A percentile compares a stretch with the other conserved stretches of the same genome.
These are phyloP conservation scores for Petunia hybrid DNA, from an alignment of 305 asterid genomes.

Conservation along the genomic window DNA sequence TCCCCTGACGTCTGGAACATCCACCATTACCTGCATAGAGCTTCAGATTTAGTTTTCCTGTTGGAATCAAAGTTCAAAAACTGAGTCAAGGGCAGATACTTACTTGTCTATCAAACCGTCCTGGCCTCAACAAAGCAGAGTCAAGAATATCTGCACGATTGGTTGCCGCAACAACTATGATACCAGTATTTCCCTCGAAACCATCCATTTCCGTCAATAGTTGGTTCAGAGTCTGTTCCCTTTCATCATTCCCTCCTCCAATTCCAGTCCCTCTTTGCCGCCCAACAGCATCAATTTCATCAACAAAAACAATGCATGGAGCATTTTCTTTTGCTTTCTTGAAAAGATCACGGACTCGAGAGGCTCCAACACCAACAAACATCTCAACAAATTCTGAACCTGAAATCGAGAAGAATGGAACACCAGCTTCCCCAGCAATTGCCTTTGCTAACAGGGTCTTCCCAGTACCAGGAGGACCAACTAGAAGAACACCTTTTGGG, in stretches of 20 bases:
- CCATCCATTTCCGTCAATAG: constrained; percentile 97
- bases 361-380: constrained; percentile 53
- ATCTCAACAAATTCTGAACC: constrained; percentile 98
- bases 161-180: constrained; percentile 58
- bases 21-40: constrained; percentile 73
- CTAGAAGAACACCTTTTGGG: constrained; percentile 95
- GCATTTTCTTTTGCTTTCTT: constrained; percentile 98
- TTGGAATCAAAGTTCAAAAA: not conserved
- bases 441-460: constrained; percentile 93
- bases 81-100: not conserved
- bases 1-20: constrained; percentile 93
- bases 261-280: constrained; percentile 95
- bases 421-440: constrained; percentile 97
- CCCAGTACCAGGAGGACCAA: constrained; percentile 97
- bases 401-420: constrained; percentile 91
- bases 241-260: constrained; percentile 95
- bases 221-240: constrained; percentile 94
- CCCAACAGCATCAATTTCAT: constrained; percentile 98
- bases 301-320: constrained; percentile 92
- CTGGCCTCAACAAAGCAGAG: constrained; percentile 57
- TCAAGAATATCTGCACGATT: constrained; percentile 63
- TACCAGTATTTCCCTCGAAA: constrained; percentile 90
- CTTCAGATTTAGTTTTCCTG: constrained; percentile 27
- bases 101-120: constrained; percentile 62
- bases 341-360: constrained; percentile 92